phyloP scores from a whole-genome alignment of 495 filamentous ascomycete genomes.

The Aspergillus avenaceus region DNA sequence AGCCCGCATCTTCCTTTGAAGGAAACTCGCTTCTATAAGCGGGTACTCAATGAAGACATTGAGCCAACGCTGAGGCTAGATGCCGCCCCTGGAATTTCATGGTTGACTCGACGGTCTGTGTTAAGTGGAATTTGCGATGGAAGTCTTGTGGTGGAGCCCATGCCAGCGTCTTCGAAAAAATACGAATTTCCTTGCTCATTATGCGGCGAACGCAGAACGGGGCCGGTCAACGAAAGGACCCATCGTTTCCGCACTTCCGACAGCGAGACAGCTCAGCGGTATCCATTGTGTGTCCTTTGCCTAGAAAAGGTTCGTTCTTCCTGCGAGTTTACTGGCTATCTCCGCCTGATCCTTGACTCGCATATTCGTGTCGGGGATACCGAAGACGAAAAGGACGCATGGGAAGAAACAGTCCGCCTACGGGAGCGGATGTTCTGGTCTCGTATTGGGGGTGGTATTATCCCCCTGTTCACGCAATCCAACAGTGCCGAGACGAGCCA shows the following conservation, averaged over 20 bases:
- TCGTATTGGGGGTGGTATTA: constrained; percentile 80
- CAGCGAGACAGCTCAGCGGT: constrained; percentile 73
- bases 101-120: constrained; percentile 82
- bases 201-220: constrained; percentile 77
- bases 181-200: constrained; percentile 76
- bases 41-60: constrained; percentile 80
- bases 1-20: constrained; percentile 59
- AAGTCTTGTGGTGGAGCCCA: constrained; percentile 84
- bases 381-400: constrained; percentile 76
- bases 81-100: constrained; percentile 83
- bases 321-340: constrained; percentile 88
- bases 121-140: constrained; percentile 79
- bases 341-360: constrained; percentile 85
- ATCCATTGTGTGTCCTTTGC: constrained; percentile 89
- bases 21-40: constrained; percentile 91
- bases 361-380: constrained; percentile 72
- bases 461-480: constrained; percentile 54
- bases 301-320: constrained; percentile 76
- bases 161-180: constrained; percentile 54
- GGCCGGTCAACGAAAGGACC: constrained; percentile 65
- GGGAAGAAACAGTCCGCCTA: constrained; percentile 87
- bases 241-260: constrained; percentile 88
- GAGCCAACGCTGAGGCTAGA: constrained; percentile 91
- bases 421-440: constrained; percentile 97
- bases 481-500: constrained; percentile 7